These are phyloP conservation scores for Thalassiosira hispida DNA, from an alignment of 352 stramenopile species.

Conservation along the genomic window DNA sequence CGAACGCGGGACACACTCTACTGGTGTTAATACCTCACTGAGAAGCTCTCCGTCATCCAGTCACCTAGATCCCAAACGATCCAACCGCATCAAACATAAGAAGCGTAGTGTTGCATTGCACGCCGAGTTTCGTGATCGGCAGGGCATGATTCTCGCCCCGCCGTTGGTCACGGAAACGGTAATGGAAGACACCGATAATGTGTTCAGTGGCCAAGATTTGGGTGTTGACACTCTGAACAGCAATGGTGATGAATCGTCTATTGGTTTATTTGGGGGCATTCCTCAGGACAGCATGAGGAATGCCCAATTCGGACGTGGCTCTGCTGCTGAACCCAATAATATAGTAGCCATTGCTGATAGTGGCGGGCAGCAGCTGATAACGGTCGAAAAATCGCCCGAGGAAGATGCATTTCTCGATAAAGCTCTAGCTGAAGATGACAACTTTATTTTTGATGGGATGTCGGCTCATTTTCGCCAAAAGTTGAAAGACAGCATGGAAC, in stretches of 20 bases:
- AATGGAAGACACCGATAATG: conserved; percentile 54
- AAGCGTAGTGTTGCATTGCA: conserved; percentile 49
- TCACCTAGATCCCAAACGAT: conserved; percentile 23
- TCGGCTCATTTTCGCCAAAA: conserved; percentile 36
- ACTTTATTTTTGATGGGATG: conserved; percentile 52
- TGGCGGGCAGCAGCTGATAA: neutral
- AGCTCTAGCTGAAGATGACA: conserved; percentile 49
- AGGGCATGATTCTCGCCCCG: conserved; percentile 26
- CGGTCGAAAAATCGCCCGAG: conserved; percentile 30
- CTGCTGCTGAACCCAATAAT: neutral
- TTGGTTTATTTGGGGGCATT: neutral
- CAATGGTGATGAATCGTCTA: neutral
- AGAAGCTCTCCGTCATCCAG: neutral
- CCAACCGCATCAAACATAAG: conserved; percentile 38
- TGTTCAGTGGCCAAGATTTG: conserved; percentile 44
- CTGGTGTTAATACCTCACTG: neutral
- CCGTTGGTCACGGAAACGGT: conserved; percentile 34
- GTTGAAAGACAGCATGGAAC: conserved; percentile 41
- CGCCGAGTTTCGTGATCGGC: conserved; percentile 44
- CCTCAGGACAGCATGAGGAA: neutral
- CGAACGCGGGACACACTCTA: neutral
- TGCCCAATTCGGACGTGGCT: neutral
- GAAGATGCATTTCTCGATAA: conserved; percentile 48
- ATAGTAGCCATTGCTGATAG: neutral
- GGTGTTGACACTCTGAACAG: conserved; percentile 38